Base-by-base conservation (phyloP, 2,329 filamentous ascomycete genomes). In the Fonsecaea multimorphosa region DNA sequence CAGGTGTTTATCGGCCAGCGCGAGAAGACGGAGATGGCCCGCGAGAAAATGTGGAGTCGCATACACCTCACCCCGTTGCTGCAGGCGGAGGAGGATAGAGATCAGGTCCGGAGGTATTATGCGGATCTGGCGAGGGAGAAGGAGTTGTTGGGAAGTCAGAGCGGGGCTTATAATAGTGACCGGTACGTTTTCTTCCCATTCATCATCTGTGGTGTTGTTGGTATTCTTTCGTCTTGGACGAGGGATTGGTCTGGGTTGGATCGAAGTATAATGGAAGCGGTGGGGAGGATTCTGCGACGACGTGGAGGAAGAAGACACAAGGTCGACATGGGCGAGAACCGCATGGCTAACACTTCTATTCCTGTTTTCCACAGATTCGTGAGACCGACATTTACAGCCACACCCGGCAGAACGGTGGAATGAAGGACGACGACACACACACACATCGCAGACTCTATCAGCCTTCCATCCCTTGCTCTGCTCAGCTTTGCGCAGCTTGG, bases 31-130 rank as follows among this genome's bases (percentile, higher is more conserved):
- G 95, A 99, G 81, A 89, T 97, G 72, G 91, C 89, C 70, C 92
- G 95, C 74, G 95, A 99, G 78, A 99, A 98, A 85, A 95, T 97
- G 87, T 99, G 95, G 95, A 88, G 92, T 68, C 90, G 95, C 77
- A 96, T 99, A 81, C 88, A 98, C 81, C 85, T 99, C 70, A 95
- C 94, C 75, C 95, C 95, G 65, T 83, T 97, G 70, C 87, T 99
- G 70, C 94, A 98, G 79, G 95, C 95, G 63, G 95, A 99, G 78
- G 93, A 97, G 80, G 95, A 99, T 83, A 90, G 95, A 68, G 95
- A 99, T 81, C 90, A 94, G 78, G 93, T 97, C 70, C 87, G 95
- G 72, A 86, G 94, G 76, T 87, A 94, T 79, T 86, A 90, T 71
- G 95, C 95, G 65, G 92, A 96, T 79, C 88, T 92, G 85, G 89